A percentile compares a stretch with the other conserved stretches of the same genome.
Evolutionary conservation across 2,329 filamentous ascomycete species (phyloP).

Genomic region (Ophiocordyceps australis): DNA sequence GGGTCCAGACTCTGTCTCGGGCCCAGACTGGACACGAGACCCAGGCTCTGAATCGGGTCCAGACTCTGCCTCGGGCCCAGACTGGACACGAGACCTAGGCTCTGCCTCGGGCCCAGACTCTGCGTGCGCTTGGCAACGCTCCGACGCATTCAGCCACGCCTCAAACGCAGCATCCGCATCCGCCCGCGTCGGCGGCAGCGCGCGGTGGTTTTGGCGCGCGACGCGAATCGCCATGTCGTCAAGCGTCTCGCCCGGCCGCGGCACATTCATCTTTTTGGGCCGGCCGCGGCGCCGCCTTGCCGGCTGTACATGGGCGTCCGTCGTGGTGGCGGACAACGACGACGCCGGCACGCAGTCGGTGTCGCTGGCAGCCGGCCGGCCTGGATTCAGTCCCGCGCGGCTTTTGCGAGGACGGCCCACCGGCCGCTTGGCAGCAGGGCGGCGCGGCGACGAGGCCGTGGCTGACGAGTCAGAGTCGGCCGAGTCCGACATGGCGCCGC

Average conservation of each 20-base stretch:
- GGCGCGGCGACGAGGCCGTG: slow-evolving; percentile 3
- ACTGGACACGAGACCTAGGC: too few relatives aligned
- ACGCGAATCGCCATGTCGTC: slow-evolving; percentile 26
- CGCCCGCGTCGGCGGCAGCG: slow-evolving; percentile 8
- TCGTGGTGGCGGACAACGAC: slow-evolving; percentile 2
- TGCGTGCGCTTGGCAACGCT: slow-evolving; percentile 2
- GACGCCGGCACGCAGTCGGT: background rate
- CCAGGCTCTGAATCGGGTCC: too few relatives aligned
- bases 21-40: too few relatives aligned
- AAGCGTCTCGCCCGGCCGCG: slow-evolving; percentile 23
- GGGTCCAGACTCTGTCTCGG: background rate
- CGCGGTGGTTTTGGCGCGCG: slow-evolving; percentile 20
- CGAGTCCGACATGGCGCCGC: slow-evolving; percentile 19
- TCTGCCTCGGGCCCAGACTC: too few relatives aligned
- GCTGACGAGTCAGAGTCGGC: slow-evolving; percentile 15
- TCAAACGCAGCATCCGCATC: slow-evolving; percentile 14
- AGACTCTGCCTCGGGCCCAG: too few relatives aligned
- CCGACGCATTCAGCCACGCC: slow-evolving; percentile 13
- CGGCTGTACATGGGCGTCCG: slow-evolving; percentile 2
- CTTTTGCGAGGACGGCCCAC: too few relatives aligned
- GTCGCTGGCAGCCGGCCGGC: slow-evolving; percentile 7
- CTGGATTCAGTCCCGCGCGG: too few relatives aligned
- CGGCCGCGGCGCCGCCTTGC: slow-evolving; percentile 14
- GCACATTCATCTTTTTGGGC: slow-evolving; percentile 19
- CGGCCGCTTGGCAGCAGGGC: too few relatives aligned